Percentiles rank a stretch among this genome's conserved stretches.
Conservation (phyloP, 345 rosid species). For the Dipteronia dyeriana region DNA sequence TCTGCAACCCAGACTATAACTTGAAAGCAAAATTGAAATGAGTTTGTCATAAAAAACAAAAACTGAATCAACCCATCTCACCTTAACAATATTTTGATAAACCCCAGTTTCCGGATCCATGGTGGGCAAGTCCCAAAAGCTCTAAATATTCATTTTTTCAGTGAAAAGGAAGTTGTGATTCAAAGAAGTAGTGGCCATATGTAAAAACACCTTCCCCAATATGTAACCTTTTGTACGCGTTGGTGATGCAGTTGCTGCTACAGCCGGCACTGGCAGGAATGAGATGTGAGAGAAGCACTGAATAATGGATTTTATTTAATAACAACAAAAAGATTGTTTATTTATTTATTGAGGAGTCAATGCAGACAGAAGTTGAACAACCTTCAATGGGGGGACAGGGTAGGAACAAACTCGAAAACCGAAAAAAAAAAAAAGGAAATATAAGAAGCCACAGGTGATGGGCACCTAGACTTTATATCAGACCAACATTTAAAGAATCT, state of each 20-base stretch:
- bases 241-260: too few species aligned
- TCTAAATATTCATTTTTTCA: slow-evolving; percentile 32
- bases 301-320: slow-evolving; percentile 2
- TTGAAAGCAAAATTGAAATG: slow-evolving; percentile 15
- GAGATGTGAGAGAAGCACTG: slow-evolving; percentile 13
- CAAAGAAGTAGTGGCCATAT: slow-evolving; percentile 26
- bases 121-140: slow-evolving; percentile 27
- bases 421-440: neutral
- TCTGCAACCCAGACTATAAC: slow-evolving; percentile 26
- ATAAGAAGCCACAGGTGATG: slow-evolving; percentile 1
- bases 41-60: neutral
- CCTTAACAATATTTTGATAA: slow-evolving; percentile 51
- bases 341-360: neutral
- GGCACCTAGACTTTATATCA: slow-evolving; percentile 15
- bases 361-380: slow-evolving; percentile 43
- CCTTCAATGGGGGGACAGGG: slow-evolving; percentile 26
- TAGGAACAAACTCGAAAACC: slow-evolving; percentile 20
- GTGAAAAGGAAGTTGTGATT: slow-evolving; percentile 17
- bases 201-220: slow-evolving; percentile 20
- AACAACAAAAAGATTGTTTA: slow-evolving; percentile 3
- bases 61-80: slow-evolving; percentile 27
- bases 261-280: too few species aligned
- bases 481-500: neutral
- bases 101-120: slow-evolving; percentile 72
- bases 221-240: neutral